Evolutionary conservation across 202 grass and related monocot species (phyloP).

Genomic region (Schoenoplectus tabernaemontani): DNA sequence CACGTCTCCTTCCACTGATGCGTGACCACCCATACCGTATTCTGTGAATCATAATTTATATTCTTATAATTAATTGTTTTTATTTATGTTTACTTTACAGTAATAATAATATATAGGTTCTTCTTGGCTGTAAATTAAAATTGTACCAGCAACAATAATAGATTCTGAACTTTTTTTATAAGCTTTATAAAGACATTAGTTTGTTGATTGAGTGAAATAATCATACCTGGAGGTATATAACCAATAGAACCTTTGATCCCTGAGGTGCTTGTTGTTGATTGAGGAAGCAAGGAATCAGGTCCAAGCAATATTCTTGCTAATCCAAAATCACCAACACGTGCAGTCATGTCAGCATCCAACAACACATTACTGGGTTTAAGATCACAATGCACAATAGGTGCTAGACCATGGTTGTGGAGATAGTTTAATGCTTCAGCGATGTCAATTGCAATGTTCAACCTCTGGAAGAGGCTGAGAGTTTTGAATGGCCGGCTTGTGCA

Average conservation of each 20-base stretch:
- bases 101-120: background rate
- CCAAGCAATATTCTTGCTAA: slow-evolving; percentile 4
- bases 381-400: background rate
- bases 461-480: background rate
- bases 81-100: background rate
- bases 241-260: background rate
- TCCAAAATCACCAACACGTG: slow-evolving; percentile 14
- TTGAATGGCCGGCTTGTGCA: background rate
- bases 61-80: background rate
- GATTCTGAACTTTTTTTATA: background rate
- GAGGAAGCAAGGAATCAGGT: slow-evolving; percentile 13
- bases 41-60: background rate
- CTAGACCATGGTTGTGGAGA: background rate
- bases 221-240: background rate
- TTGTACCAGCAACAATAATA: background rate
- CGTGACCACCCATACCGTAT: background rate
- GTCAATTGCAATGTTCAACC: background rate
- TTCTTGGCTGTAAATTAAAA: background rate
- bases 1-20: background rate
- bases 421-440: background rate
- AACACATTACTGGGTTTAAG: background rate
- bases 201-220: background rate
- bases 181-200: background rate
- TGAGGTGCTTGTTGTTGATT: background rate
- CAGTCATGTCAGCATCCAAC: background rate